phyloP scores from a whole-genome alignment of 768 basidiomycete genomes.

The Leccinum arenicola region DNA sequence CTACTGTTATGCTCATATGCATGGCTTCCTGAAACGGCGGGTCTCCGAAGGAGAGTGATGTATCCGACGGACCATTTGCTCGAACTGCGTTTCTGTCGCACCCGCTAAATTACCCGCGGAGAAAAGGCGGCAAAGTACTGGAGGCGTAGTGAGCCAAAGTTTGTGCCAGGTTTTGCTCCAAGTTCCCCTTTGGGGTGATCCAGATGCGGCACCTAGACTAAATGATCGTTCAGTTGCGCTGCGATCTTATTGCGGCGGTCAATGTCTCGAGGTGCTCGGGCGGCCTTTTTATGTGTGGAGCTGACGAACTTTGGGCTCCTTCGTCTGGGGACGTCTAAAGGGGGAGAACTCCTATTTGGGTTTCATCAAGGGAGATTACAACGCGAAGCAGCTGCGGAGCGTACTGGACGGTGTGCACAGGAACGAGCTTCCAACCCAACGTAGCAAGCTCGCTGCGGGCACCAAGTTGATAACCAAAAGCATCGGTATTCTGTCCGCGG shows the following conservation, averaged over 20 bases:
- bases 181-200: neutral
- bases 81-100: neutral
- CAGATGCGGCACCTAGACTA: neutral
- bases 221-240: neutral
- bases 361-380: neutral
- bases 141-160: neutral
- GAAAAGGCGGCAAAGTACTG: neutral
- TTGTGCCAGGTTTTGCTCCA: neutral
- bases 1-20: neutral
- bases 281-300: neutral
- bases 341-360: neutral
- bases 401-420: neutral
- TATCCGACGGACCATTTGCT: slow-evolving; percentile 2
- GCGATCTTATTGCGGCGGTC: neutral
- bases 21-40: neutral
- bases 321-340: neutral
- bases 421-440: slow-evolving; percentile 7
- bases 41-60: neutral
- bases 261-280: neutral
- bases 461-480: slow-evolving; percentile 1
- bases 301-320: neutral
- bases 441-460: slow-evolving; percentile 1
- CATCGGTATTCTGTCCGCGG: slow-evolving; percentile 12
- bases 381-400: neutral
- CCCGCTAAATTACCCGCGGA: neutral